phyloP scores from a whole-genome alignment of 192 early-diverging fungal species.

The Ramicandelaber brevisporus region DNA sequence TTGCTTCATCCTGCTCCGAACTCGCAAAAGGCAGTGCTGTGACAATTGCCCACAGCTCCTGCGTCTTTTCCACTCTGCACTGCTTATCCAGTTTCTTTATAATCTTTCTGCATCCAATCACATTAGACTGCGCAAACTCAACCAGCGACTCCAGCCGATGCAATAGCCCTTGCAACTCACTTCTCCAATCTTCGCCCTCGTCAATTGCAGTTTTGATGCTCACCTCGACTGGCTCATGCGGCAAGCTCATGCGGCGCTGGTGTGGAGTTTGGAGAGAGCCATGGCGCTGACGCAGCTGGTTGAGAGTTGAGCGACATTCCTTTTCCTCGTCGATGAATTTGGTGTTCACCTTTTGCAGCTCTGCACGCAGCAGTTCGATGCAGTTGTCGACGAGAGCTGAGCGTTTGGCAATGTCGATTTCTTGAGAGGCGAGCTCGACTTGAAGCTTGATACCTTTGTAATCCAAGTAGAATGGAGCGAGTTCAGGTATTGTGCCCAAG shows the following conservation, averaged over 20 bases:
- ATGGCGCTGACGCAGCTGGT: no score
- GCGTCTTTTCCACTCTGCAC: conserved; percentile 7
- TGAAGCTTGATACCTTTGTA: conserved; percentile 21
- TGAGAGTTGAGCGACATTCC: no score
- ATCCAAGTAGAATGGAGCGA: conserved; percentile 22
- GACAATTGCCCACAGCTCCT: conserved; percentile 23
- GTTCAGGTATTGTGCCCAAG: conserved; percentile 19
- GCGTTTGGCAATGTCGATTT: no score
- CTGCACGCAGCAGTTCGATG: no score
- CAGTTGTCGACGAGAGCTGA: no score
- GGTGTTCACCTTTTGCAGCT: no score
- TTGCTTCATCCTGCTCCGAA: conserved; percentile 20
- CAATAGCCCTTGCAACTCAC: background rate
- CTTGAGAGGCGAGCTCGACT: no score
- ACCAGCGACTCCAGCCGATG: background rate
- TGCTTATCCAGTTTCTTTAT: conserved; percentile 33
- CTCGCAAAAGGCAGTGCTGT: conserved; percentile 22
- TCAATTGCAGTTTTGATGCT: no score
- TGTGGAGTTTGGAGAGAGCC: no score
- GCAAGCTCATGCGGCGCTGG: no score
- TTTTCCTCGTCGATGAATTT: no score
- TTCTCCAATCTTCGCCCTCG: conserved; percentile 11
- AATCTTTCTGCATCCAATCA: conserved; percentile 34
- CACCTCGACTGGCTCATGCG: no score
- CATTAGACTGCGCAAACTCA: conserved; percentile 28